Conservation (phyloP, 306 rosid genomes). For the Malus asiatica region DNA sequence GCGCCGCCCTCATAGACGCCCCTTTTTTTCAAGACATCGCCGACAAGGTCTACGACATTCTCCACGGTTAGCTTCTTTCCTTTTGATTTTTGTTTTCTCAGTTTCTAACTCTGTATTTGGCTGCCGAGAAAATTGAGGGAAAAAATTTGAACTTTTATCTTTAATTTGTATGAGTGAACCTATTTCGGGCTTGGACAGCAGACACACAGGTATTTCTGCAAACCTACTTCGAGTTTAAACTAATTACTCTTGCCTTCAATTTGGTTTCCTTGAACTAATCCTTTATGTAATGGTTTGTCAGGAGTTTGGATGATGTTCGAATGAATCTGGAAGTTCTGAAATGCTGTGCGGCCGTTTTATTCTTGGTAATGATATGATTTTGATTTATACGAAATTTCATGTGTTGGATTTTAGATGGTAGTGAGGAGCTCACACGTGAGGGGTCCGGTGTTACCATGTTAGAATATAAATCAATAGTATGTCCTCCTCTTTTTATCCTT, state of each 20-base stretch:
- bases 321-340: conserved; percentile 97
- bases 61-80: conserved; percentile 50
- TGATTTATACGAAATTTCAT: not conserved
- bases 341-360: conserved; percentile 73
- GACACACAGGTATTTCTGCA: conserved; percentile 62
- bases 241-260: not conserved
- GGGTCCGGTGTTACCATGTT: not conserved
- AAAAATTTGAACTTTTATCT: not conserved
- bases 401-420: not conserved
- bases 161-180: not conserved
- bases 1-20: conserved; percentile 44
- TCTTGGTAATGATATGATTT: conserved; percentile 59
- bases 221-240: not conserved
- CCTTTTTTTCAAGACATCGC: conserved; percentile 65
- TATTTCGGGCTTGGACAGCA: conserved; percentile 92
- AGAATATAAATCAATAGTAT: not conserved
- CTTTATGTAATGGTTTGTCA: conserved; percentile 13
- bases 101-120: not conserved
- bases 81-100: not conserved
- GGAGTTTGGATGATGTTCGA: conserved; percentile 98
- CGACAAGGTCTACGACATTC: conserved; percentile 55
- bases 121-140: not conserved
- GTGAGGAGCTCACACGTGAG: not conserved
- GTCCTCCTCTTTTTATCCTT: too few species aligned
- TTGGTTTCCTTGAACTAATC: conserved; percentile 18